Conservation (phyloP, 495 filamentous ascomycete genomes). For the Hypoxylon fuscum region DNA sequence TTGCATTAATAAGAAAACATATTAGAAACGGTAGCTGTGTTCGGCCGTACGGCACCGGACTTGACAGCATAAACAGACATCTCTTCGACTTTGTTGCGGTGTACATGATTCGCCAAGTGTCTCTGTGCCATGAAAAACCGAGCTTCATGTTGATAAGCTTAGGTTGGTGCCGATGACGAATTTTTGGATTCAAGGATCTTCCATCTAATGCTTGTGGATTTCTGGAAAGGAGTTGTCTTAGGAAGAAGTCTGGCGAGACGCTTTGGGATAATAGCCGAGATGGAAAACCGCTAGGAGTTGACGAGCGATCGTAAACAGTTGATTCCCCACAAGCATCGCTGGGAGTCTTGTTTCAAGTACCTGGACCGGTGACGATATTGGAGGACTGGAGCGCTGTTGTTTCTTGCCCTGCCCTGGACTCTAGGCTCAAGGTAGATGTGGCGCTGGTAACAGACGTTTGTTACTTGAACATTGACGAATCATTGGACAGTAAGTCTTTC, state of each 20-base stretch:
- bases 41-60: slow-evolving; percentile 7
- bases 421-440: slow-evolving; percentile 1
- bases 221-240: neutral
- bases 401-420: slow-evolving; percentile 7
- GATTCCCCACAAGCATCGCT: slow-evolving; percentile 22
- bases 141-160: slow-evolving; percentile 16
- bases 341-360: slow-evolving; percentile 27
- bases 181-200: slow-evolving; percentile 28
- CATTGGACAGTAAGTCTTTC: slow-evolving; percentile 18
- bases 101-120: slow-evolving; percentile 8
- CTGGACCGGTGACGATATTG: slow-evolving; percentile 8
- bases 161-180: slow-evolving; percentile 11
- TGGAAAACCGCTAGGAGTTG: slow-evolving; percentile 11
- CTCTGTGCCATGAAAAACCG: slow-evolving; percentile 13
- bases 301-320: slow-evolving; percentile 13
- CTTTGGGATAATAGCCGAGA: slow-evolving; percentile 31
- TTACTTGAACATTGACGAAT: neutral
- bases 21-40: neutral
- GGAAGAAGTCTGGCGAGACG: slow-evolving; percentile 12
- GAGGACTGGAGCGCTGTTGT: slow-evolving; percentile 4
- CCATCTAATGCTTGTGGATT: slow-evolving; percentile 20
- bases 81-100: neutral
- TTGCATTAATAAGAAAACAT: slow-evolving; percentile 5
- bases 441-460: slow-evolving; percentile 15
- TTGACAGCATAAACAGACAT: slow-evolving; percentile 1